phyloP scores from a whole-genome alignment of 345 rosid genomes.

The Gynandropsis gynandra region DNA sequence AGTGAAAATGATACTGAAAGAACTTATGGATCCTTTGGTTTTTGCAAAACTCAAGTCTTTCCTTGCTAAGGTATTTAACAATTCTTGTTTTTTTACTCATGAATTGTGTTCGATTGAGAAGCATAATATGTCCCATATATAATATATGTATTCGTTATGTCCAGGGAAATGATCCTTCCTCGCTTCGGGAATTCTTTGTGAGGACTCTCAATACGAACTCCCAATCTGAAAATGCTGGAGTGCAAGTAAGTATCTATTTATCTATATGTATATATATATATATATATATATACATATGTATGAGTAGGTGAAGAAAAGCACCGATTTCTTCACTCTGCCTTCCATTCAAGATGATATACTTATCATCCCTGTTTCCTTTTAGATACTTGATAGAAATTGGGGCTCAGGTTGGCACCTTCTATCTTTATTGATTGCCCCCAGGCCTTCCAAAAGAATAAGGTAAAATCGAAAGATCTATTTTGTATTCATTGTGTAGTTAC shows the following conservation, averaged over 20 bases:
- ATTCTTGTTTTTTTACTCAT: not conserved
- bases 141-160: slow-evolving; percentile 6
- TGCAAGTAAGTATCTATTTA: slow-evolving; percentile 57
- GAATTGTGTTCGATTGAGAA: not conserved
- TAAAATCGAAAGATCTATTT: slow-evolving; percentile 18
- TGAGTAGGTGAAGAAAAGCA: too few species aligned
- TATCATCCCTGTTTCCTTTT: slow-evolving; percentile 17
- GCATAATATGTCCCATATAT: not conserved
- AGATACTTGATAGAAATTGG: slow-evolving; percentile 96
- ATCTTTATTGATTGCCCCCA: slow-evolving; percentile 68
- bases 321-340: slow-evolving; percentile 10
- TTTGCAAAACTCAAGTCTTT: slow-evolving; percentile 73
- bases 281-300: too few species aligned
- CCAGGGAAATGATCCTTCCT: slow-evolving; percentile 90
- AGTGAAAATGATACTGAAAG: slow-evolving; percentile 96
- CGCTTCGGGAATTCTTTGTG: slow-evolving; percentile 79
- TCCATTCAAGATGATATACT: slow-evolving; percentile 10
- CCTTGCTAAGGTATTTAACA: slow-evolving; percentile 56
- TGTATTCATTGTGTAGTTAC: not conserved
- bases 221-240: slow-evolving; percentile 61
- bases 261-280: too few species aligned
- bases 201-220: slow-evolving; percentile 53
- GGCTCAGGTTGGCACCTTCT: slow-evolving; percentile 97
- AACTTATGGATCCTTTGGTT: slow-evolving; percentile 78
- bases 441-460: slow-evolving; percentile 78